Evolutionary conservation across 2,329 filamentous ascomycete species (phyloP), one percentile per base, ranked within the genome.

Genomic region (Pseudocercospora pini-densiflorae): DNA sequence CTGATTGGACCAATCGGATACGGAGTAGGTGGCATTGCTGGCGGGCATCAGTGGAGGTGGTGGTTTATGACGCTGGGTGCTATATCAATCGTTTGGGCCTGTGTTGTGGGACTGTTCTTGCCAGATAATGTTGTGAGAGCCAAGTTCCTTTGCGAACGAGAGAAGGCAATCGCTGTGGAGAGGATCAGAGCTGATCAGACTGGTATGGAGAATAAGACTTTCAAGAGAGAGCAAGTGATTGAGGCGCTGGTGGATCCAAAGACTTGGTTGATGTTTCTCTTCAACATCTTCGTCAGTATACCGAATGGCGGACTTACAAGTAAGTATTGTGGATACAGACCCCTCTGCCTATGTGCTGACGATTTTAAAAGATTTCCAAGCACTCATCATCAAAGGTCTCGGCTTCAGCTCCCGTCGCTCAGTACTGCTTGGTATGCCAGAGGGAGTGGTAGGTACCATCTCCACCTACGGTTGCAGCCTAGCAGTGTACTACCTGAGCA

Each of bases 201-300:
- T 23, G 70, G 70, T n/a, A 66, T 71, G 53, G 63, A 66, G 55
- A 61, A 68, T 21, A 69, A 65, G 55, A 49, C 23, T 12, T 67
- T 62, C 24, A 84, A 85, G 69, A 83, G 82, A 81, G 77, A 81
- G 4, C 82, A 85, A 67, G 80, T 88, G 2, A 76, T 79, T 53
- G 88, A 90, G 71, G 80, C 86, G 0, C 74, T 85, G 12, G 67
- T 81, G 0, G 88, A 89, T 66, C 71, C 81, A n/a, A 89, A 89
- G 74, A 87, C 86, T 0, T 89, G 86, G 85, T 29, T 68, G 14
- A 60, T 70, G 24, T 55, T 63, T 21, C n/a, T 70, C 19, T 70
- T 68, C 55, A 59, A 59, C 21, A 36, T 71, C 21, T 64, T 65
- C 7, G 45, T 58, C 12, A 64, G 51, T 43, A 68, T 71, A 16